phyloP scores from a whole-genome alignment of 495 filamentous ascomycete genomes.

The Elaphomyces granulatus region DNA sequence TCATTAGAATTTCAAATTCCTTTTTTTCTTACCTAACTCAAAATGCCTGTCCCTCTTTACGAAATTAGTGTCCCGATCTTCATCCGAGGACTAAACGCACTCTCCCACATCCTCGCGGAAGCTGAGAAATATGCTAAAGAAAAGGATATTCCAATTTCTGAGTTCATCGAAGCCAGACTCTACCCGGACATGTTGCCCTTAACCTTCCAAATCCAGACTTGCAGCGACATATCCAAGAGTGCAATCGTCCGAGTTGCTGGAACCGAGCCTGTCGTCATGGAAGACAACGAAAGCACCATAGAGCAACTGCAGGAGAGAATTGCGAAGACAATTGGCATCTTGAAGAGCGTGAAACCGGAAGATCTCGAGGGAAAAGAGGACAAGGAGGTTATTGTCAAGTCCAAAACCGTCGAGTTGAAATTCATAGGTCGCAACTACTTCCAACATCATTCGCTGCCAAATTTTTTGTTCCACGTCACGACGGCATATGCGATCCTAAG shows the following conservation, averaged over 20 bases:
- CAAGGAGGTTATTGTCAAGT: constrained; percentile 16
- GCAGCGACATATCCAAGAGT: constrained; percentile 15
- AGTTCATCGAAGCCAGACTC: constrained; percentile 3
- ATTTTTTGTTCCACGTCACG: constrained; percentile 44
- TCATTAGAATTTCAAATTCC: not conserved
- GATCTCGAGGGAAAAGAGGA: constrained; percentile 20
- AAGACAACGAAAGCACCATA: constrained; percentile 25
- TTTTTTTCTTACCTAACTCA: not conserved
- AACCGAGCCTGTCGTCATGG: constrained; percentile 11
- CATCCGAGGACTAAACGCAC: constrained; percentile 8
- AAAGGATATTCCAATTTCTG: constrained; percentile 6
- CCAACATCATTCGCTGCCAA: constrained; percentile 29
- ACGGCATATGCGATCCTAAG: constrained; percentile 43
- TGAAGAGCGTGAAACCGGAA: constrained; percentile 24
- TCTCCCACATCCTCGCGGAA: constrained; percentile 11
- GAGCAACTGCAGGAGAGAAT: constrained; percentile 27
- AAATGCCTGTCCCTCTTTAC: constrained; percentile 4
- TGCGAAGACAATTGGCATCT: constrained; percentile 22
- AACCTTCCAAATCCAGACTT: constrained; percentile 30
- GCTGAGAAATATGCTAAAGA: constrained; percentile 9
- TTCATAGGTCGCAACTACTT: constrained; percentile 20
- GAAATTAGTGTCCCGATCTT: constrained; percentile 10
- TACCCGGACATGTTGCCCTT: constrained; percentile 10
- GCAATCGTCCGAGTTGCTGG: constrained; percentile 16
- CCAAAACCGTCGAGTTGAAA: constrained; percentile 9